Conservation (phyloP, 768 basidiomycete species). For the Collybia sp. region DNA sequence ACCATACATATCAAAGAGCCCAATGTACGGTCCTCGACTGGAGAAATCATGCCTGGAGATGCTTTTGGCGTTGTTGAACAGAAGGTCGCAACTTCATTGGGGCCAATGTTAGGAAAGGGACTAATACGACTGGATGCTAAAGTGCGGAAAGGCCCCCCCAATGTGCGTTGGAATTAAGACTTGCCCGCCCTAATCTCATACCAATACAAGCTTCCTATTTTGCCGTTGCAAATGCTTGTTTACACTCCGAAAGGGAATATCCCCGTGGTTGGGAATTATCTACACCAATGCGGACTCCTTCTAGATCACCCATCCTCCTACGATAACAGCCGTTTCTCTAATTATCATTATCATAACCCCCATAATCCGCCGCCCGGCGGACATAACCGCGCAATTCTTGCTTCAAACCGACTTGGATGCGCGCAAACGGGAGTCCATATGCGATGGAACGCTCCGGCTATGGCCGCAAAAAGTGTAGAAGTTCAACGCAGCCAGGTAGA, state of each 20-base stretch:
- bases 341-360: conserved; percentile 80
- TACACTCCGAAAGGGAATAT: conserved; percentile 96
- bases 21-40: conserved; percentile 39
- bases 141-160: conserved; percentile 58
- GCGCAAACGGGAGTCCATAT: conserved; percentile 26
- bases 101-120: conserved; percentile 82
- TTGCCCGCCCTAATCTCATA: conserved; percentile 11
- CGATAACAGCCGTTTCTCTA: conserved; percentile 53
- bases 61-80: conserved; percentile 84
- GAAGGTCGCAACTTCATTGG: conserved; percentile 73
- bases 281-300: conserved; percentile 62
- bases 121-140: conserved; percentile 78
- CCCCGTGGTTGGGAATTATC: conserved; percentile 69
- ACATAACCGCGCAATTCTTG: conserved; percentile 37
- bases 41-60: conserved; percentile 56
- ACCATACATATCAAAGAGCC: conserved; percentile 79
- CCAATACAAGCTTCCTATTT: conserved; percentile 62
- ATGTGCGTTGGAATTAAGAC: conserved; percentile 40
- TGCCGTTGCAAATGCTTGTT: conserved; percentile 81
- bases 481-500: conserved; percentile 92
- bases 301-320: conserved; percentile 79
- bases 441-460: conserved; percentile 54
- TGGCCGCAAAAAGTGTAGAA: conserved; percentile 76
- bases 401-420: conserved; percentile 37
- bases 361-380: conserved; percentile 80